A percentile compares a stretch with the other conserved stretches of the same genome.
phyloP scores from a whole-genome alignment of 305 asterid genomes.

The Fraxinus sp. region DNA sequence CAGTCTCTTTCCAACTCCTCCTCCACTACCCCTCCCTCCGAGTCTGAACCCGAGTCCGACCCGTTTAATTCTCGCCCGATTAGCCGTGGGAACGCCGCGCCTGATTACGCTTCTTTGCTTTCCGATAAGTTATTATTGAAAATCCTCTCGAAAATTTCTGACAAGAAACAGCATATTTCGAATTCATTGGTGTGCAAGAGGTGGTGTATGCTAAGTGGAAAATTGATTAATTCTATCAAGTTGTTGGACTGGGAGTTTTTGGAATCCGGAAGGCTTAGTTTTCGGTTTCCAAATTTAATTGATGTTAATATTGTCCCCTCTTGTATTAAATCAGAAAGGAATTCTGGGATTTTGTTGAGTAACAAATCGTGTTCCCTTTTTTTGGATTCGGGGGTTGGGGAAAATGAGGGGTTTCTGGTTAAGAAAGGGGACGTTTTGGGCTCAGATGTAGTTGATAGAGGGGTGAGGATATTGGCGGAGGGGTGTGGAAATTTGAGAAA shows the following conservation, averaged over 20 bases:
- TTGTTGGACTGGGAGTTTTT: constrained; percentile 80
- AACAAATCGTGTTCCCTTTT: constrained; percentile 42
- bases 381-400: constrained; percentile 42
- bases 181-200: constrained; percentile 71
- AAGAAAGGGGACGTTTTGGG: constrained; percentile 46
- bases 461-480: constrained; percentile 57
- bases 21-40: constrained; percentile 64
- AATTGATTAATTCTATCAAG: constrained; percentile 53
- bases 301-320: constrained; percentile 56
- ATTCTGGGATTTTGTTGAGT: constrained; percentile 66
- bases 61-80: constrained; percentile 33
- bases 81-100: constrained; percentile 5
- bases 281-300: constrained; percentile 64
- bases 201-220: constrained; percentile 69
- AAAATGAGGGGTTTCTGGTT: constrained; percentile 42
- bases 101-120: constrained; percentile 44
- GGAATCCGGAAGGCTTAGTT: constrained; percentile 67
- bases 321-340: constrained; percentile 40
- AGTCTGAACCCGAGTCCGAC: constrained; percentile 62
- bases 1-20: constrained; percentile 58
- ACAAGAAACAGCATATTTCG: constrained; percentile 41
- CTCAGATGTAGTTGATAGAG: constrained; percentile 47
- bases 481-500: constrained; percentile 63
- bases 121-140: constrained; percentile 58
- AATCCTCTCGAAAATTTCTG: constrained; percentile 47